Evolutionary conservation across 2,329 filamentous ascomycete species (phyloP).

Genomic region (Aureobasidium sp.): DNA sequence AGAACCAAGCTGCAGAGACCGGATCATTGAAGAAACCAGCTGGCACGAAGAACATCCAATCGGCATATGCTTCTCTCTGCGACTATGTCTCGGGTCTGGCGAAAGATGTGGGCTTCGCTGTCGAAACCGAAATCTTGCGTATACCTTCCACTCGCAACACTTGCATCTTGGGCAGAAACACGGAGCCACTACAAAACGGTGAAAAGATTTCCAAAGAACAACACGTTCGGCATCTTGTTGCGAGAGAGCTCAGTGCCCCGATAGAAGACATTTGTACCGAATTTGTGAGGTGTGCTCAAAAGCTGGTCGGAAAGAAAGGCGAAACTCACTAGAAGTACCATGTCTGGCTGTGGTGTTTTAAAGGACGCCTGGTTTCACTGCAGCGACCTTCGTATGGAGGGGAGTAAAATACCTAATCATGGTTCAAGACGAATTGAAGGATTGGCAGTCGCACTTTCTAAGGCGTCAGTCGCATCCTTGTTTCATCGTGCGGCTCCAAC

Average conservation of each 20-base stretch:
- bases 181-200: not conserved
- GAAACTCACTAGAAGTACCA: conserved; percentile 14
- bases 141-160: conserved; percentile 91
- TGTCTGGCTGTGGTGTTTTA: not conserved
- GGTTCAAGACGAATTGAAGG: not conserved
- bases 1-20: conserved; percentile 27
- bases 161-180: conserved; percentile 58
- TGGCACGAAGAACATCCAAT: conserved; percentile 41
- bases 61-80: conserved; percentile 77
- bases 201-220: conserved; percentile 2
- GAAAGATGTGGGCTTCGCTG: conserved; percentile 62
- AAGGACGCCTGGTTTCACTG: not conserved
- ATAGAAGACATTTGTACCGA: conserved; percentile 16
- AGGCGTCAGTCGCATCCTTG: not conserved
- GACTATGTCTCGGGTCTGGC: conserved; percentile 68
- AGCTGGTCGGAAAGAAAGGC: conserved; percentile 18
- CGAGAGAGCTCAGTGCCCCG: conserved; percentile 15
- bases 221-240: conserved; percentile 13
- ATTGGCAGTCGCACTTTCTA: not conserved
- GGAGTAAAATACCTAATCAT: no score
- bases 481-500: not conserved
- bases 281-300: conserved; percentile 18
- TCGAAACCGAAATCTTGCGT: conserved; percentile 77
- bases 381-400: not conserved
- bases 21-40: conserved; percentile 28